Conservation (phyloP, 2,329 filamentous ascomycete genomes). For the Cytospora schulzeri region DNA sequence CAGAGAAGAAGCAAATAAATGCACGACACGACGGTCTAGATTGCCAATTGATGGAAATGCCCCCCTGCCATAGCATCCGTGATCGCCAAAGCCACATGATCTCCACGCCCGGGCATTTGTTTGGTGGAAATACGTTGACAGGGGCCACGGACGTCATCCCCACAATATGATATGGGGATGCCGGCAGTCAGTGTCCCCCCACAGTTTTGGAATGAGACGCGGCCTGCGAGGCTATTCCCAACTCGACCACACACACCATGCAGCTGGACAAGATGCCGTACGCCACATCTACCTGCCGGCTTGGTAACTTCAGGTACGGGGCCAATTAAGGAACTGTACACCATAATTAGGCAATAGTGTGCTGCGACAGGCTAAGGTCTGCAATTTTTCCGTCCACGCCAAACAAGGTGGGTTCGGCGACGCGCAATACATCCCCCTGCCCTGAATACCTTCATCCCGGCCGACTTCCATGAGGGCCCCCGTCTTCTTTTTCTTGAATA, state of each 20-base stretch:
- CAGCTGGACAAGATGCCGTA: not conserved
- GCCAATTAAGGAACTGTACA: too few relatives aligned
- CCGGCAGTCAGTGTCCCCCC: not conserved
- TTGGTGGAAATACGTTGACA: slow-evolving; percentile 21
- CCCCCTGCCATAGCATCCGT: not conserved
- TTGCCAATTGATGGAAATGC: slow-evolving; percentile 1
- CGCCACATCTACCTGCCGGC: not conserved
- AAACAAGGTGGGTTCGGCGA: not conserved
- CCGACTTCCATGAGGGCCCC: not conserved
- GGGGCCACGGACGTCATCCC: slow-evolving; percentile 3
- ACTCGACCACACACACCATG: slow-evolving; percentile 2
- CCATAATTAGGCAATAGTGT: too few relatives aligned
- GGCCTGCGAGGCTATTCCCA: slow-evolving; percentile 10
- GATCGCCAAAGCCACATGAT: not conserved
- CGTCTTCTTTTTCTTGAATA: slow-evolving; percentile 2
- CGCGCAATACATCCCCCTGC: not conserved
- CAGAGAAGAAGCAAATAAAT: too few relatives aligned
- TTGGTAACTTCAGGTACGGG: not conserved
- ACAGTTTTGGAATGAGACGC: slow-evolving; percentile 8
- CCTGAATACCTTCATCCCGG: slow-evolving; percentile 7
- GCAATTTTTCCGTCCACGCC: slow-evolving; percentile 13
- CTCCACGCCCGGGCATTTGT: slow-evolving; percentile 3
- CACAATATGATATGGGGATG: slow-evolving; percentile 1
- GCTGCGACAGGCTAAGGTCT: not conserved
- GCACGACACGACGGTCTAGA: not conserved